A percentile compares a stretch with the other conserved stretches of the same genome.
These are phyloP conservation scores for Arabidopsis suecica DNA, from an alignment of 345 rosid species.

Conservation along the genomic window DNA sequence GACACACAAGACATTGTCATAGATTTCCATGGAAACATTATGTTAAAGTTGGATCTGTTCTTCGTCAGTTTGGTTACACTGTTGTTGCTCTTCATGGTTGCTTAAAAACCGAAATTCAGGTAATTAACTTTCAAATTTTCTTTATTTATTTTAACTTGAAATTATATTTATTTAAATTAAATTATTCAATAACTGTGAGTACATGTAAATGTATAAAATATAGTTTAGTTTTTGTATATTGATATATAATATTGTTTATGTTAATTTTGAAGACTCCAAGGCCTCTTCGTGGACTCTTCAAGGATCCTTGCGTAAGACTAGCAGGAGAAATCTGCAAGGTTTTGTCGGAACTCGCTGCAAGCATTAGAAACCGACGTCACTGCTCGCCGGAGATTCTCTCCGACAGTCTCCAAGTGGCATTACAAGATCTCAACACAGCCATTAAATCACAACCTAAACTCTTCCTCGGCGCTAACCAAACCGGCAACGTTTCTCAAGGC, in stretches of 20 bases:
- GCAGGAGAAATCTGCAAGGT: slow-evolving; percentile 71
- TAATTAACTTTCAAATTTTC: neutral
- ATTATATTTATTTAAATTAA: neutral
- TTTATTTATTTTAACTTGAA: neutral
- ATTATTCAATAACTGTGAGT: neutral
- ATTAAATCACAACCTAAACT: slow-evolving; percentile 78
- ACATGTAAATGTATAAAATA: neutral
- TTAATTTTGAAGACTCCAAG: slow-evolving; percentile 57
- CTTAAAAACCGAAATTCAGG: slow-evolving; percentile 80
- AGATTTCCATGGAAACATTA: slow-evolving; percentile 74
- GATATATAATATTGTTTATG: neutral
- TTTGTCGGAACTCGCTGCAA: slow-evolving; percentile 61
- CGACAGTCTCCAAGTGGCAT: slow-evolving; percentile 72
- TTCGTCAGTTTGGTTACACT: slow-evolving; percentile 80
- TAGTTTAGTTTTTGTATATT: neutral
- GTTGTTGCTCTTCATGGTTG: slow-evolving; percentile 86
- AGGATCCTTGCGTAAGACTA: slow-evolving; percentile 69
- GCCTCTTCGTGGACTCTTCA: slow-evolving; percentile 67
- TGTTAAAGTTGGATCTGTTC: slow-evolving; percentile 73
- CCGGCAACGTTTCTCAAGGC: slow-evolving; percentile 40
- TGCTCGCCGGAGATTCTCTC: slow-evolving; percentile 82
- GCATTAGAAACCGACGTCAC: slow-evolving; percentile 62
- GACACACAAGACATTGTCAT: slow-evolving; percentile 62
- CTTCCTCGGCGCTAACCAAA: slow-evolving; percentile 61
- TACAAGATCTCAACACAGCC: slow-evolving; percentile 74